Percentiles rank a stretch among this genome's conserved stretches.
These are phyloP conservation scores for Amesomyces nigricolor DNA, from an alignment of 2,329 filamentous ascomycete species.

Conservation along the genomic window DNA sequence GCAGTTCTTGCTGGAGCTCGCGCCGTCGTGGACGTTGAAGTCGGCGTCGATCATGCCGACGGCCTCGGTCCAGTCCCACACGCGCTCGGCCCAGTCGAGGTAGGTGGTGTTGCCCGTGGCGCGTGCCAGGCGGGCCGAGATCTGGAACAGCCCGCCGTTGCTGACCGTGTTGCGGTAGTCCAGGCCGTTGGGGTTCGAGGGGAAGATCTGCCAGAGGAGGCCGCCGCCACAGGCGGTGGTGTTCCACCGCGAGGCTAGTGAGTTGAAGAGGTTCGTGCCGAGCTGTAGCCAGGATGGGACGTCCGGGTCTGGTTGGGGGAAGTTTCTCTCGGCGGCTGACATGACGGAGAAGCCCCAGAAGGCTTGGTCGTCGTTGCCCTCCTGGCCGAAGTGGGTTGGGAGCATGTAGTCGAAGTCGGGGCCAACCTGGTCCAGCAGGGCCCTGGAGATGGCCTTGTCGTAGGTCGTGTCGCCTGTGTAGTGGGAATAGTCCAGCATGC, in stretches of 20 bases:
- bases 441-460: constrained; percentile 54
- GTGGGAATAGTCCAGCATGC: constrained; percentile 64
- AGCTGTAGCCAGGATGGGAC: constrained; percentile 62
- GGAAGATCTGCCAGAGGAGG: constrained; percentile 75
- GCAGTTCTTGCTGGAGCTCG: constrained; percentile 51
- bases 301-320: constrained; percentile 52
- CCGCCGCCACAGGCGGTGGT: constrained; percentile 62
- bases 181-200: constrained; percentile 66
- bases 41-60: constrained; percentile 52
- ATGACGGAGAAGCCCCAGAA: constrained; percentile 68
- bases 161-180: constrained; percentile 78
- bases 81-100: constrained; percentile 58
- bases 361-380: constrained; percentile 70
- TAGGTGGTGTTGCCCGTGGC: constrained; percentile 64
- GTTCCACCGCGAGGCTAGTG: constrained; percentile 66
- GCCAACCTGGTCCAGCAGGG: constrained; percentile 53
- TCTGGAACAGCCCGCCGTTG: constrained; percentile 78
- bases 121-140: constrained; percentile 68
- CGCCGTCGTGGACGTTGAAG: constrained; percentile 58
- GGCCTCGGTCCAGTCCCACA: constrained; percentile 59
- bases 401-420: constrained; percentile 56
- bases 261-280: constrained; percentile 66
- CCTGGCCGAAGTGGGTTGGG: constrained; percentile 48
- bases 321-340: constrained; percentile 62
- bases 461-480: constrained; percentile 59